Evolutionary conservation across 495 filamentous ascomycete species (phyloP).

Genomic region (Pyrenula aspistea): DNA sequence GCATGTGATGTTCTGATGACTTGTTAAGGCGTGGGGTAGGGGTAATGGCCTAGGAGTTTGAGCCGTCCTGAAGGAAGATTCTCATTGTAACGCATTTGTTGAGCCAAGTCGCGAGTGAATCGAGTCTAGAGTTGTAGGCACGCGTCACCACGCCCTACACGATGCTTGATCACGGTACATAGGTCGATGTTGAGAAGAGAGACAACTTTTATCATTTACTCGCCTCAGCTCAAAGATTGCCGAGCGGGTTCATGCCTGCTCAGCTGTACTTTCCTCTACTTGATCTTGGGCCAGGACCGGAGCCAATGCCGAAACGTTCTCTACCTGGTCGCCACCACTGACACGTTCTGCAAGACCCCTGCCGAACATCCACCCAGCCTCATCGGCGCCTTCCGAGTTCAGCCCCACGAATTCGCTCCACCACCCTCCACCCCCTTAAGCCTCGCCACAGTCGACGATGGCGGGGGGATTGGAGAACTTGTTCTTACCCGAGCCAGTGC

Average conservation of each 20-base stretch:
- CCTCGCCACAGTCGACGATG: conserved; percentile 48
- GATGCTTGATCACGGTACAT: too few species aligned
- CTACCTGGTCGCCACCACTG: background rate
- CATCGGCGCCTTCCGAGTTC: background rate
- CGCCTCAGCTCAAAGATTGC: background rate
- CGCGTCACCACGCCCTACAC: too few species aligned
- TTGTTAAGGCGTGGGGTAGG: too few species aligned
- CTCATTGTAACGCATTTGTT: too few species aligned
- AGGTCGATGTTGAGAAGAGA: background rate
- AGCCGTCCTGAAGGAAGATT: too few species aligned
- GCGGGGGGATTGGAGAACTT: conserved; percentile 25
- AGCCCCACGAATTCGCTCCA: too few species aligned
- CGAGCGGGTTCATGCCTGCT: background rate
- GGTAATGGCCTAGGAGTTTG: too few species aligned
- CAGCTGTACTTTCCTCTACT: background rate
- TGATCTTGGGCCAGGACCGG: too few species aligned
- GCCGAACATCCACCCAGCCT: background rate
- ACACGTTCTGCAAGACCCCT: background rate
- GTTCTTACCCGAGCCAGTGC: conserved; percentile 45
- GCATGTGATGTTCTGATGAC: too few species aligned
- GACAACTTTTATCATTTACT: background rate
- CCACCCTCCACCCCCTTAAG: conserved; percentile 20
- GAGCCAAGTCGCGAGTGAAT: too few species aligned
- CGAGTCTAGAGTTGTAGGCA: too few species aligned
- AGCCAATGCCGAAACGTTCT: background rate